Evolutionary conservation across 2,329 filamentous ascomycete species (phyloP).

Genomic region (Ceratocystis cacaofunesta): DNA sequence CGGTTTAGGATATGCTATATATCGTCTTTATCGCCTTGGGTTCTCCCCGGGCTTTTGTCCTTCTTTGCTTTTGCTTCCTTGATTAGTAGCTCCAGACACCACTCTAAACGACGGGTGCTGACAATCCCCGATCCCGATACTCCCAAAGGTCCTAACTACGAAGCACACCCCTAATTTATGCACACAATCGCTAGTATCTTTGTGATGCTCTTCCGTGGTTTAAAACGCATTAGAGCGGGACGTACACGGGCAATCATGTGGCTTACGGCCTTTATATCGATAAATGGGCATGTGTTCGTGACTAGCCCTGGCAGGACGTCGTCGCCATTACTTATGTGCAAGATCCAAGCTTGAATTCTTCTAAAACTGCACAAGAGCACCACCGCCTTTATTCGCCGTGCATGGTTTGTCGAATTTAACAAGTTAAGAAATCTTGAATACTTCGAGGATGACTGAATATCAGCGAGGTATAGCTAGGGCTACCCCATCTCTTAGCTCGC

Average conservation of each 20-base stretch:
- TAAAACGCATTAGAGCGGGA: constrained; percentile 43
- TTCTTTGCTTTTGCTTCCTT: too few species aligned
- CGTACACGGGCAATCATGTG: constrained; percentile 36
- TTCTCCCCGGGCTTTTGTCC: too few species aligned
- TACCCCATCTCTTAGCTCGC: constrained; percentile 14
- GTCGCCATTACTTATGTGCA: constrained; percentile 50
- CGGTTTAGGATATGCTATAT: too few species aligned
- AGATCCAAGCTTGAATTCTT: constrained; percentile 21
- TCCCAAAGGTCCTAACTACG: not conserved
- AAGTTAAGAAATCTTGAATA: constrained; percentile 50
- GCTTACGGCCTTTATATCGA: constrained; percentile 46
- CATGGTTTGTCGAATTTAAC: constrained; percentile 34
- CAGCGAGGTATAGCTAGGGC: constrained; percentile 26
- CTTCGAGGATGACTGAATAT: constrained; percentile 43
- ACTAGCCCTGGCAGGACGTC: constrained; percentile 40
- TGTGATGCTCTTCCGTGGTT: constrained; percentile 52
- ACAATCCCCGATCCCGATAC: too few species aligned
- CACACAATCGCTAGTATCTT: constrained; percentile 41
- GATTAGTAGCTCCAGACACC: too few species aligned
- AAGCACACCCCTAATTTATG: constrained; percentile 33
- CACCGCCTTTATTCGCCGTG: not conserved
- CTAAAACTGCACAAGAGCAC: too few species aligned
- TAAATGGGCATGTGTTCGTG: constrained; percentile 35
- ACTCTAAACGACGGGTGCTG: too few species aligned
- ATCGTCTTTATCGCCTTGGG: too few species aligned